These are phyloP conservation scores for Hippophae rhamnoides DNA, from an alignment of 306 rosid species.

Conservation along the genomic window DNA sequence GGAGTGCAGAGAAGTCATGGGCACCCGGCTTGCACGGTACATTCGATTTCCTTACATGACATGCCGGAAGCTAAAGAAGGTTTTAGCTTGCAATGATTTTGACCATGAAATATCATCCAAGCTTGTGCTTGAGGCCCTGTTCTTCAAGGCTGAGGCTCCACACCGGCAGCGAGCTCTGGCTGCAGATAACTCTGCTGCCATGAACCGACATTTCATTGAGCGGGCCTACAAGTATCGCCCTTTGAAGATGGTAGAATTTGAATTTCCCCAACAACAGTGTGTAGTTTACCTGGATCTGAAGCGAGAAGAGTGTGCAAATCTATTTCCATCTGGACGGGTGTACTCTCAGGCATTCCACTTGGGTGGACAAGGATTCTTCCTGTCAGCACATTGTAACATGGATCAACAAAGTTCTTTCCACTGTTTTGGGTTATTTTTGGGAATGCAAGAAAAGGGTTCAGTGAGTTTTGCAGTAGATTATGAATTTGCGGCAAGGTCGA, in stretches of 20 bases:
- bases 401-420: conserved; percentile 92
- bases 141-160: conserved; percentile 91
- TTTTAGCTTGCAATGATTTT: conserved; percentile 71
- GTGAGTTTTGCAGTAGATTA: conserved; percentile 88
- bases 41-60: conserved; percentile 93
- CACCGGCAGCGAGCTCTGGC: conserved; percentile 78
- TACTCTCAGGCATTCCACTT: conserved; percentile 98
- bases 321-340: conserved; percentile 87
- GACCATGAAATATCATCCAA: conserved; percentile 79
- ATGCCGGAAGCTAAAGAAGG: conserved; percentile 87
- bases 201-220: conserved; percentile 70
- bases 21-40: conserved; percentile 54
- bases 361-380: conserved; percentile 97
- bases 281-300: conserved; percentile 87
- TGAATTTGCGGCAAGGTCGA: conserved; percentile 84
- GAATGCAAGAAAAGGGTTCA: conserved; percentile 97
- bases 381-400: conserved; percentile 98
- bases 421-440: conserved; percentile 87
- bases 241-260: conserved; percentile 91
- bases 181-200: conserved; percentile 51
- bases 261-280: conserved; percentile 86
- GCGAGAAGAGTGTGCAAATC: conserved; percentile 69
- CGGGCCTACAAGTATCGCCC: conserved; percentile 96
- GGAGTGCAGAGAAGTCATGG: conserved; percentile 72
- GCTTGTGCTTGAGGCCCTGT: conserved; percentile 81